Conservation (phyloP, 495 filamentous ascomycete genomes). For the Eremomyces bilateralis region DNA sequence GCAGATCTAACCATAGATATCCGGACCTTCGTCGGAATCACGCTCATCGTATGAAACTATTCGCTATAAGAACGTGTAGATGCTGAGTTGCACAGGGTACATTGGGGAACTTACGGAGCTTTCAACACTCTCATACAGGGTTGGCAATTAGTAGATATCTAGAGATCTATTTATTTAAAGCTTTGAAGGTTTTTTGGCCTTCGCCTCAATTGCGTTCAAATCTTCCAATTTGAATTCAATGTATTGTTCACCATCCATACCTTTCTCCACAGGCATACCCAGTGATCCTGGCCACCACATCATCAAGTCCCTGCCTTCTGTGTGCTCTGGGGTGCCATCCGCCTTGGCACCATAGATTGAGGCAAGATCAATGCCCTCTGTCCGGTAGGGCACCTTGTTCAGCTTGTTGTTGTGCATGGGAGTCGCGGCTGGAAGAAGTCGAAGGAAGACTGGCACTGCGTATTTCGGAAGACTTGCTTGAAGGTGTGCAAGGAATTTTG, state of each 20-base stretch:
- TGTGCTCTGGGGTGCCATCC: not conserved
- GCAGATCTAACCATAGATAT: no score
- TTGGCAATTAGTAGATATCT: no score
- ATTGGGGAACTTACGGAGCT: no score
- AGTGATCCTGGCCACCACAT: not conserved
- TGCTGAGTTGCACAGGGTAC: no score
- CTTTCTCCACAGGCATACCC: not conserved
- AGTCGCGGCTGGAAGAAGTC: slow-evolving; percentile 33
- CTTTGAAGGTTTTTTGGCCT: no score
- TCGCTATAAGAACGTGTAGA: no score
- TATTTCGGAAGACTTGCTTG: slow-evolving; percentile 42
- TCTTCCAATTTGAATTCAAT: not conserved
- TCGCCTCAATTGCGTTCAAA: not conserved
- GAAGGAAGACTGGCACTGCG: slow-evolving; percentile 56
- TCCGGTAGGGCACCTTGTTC: slow-evolving; percentile 51
- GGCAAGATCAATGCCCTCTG: slow-evolving; percentile 45
- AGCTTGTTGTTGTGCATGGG: slow-evolving; percentile 73
- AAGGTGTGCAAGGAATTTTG: slow-evolving; percentile 20
- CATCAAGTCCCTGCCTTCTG: not conserved
- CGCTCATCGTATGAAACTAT: no score
- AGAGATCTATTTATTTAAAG: no score
- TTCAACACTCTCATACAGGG: no score
- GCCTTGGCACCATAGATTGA: slow-evolving; percentile 2
- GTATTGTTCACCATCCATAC: no score
- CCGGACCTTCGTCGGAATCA: no score